Base-by-base conservation (phyloP, 306 rosid species). In the Lathyrus sativus region DNA sequence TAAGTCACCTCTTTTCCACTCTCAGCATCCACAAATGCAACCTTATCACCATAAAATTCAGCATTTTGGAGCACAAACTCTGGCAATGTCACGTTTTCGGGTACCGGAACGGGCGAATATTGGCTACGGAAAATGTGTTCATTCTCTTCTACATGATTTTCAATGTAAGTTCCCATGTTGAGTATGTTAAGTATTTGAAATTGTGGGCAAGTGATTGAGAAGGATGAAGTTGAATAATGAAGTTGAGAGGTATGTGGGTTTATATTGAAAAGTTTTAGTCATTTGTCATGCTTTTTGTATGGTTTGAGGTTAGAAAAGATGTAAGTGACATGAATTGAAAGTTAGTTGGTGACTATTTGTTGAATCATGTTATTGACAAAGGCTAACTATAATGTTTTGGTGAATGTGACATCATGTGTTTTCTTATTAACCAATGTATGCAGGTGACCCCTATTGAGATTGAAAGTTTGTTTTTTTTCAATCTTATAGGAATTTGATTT, bases 11-110 rank as follows among this genome's bases (percentile, higher is more conserved):
- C 63, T 73, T 93, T 93, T 39, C 93, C 90, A 3, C 81, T 86
- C 70, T 81, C 89, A 6, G 82, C 87, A 71, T 90, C 99, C 80
- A 93, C 96, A 41, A 93, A 88, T 10, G 99, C 99, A 33, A 90
- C 92, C 79, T 86, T 88, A 4, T 81, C 82, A 6, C 85, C 87
- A 11, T 83, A 93, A 1, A 66, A 8, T 59, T 93, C 92, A 0
- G 85, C 83, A 33, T 84, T 24, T 62, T 84, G 82, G 41, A 90
- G 97, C 78, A 93, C 96, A 15, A 86, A 93, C 65, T 93, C 86
- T 0, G 97, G 99, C 70, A 93, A 46, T 11, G 96, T 93, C 39
- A 86, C 71, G 13, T 90, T 53, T 11, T 85, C 86, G 0, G 97
- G 99, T 28, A 93, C 74, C 2, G 72, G 82, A n/a, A 90, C 90